Percentiles rank a stretch among this genome's conserved stretches.
These are phyloP conservation scores for Flaveria ramosissima DNA, from an alignment of 129 eudicot species.

Conservation along the genomic window DNA sequence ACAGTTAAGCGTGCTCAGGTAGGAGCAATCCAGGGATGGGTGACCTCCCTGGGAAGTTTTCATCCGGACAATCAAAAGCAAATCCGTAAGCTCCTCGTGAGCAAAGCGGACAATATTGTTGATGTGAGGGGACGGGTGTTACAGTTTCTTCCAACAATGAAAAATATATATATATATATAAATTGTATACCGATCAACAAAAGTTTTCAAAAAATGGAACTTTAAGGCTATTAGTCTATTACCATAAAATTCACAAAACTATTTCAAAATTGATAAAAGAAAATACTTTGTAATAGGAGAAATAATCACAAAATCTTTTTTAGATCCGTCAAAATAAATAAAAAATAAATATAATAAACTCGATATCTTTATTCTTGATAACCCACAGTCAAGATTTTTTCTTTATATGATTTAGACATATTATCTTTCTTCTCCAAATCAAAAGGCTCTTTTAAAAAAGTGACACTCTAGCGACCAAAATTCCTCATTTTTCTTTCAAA, in stretches of 20 bases:
- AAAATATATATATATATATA: too few relatives aligned
- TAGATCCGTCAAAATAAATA: not conserved
- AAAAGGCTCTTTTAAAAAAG: not conserved
- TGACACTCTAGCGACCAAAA: not conserved
- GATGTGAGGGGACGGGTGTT: too few relatives aligned
- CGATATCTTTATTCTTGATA: not conserved
- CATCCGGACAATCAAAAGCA: too few relatives aligned
- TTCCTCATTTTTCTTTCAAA: not conserved
- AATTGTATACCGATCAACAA: too few relatives aligned
- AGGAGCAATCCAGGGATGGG: too few relatives aligned
- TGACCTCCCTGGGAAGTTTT: too few relatives aligned
- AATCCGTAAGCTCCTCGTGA: too few relatives aligned
- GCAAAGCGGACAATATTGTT: too few relatives aligned
- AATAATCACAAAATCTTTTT: not conserved
- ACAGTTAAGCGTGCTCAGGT: too few relatives aligned
- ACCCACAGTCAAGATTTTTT: not conserved
- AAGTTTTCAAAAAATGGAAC: too few relatives aligned
- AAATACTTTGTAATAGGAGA: not conserved
- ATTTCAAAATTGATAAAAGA: not conserved
- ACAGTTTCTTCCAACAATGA: too few relatives aligned
- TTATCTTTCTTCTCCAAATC: not conserved
- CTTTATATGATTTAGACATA: not conserved
- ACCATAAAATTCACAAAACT: not conserved
- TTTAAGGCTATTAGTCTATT: not conserved
- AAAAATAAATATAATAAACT: not conserved